phyloP scores from a whole-genome alignment of 2,329 filamentous ascomycete species.

The Nakataea oryzae region DNA sequence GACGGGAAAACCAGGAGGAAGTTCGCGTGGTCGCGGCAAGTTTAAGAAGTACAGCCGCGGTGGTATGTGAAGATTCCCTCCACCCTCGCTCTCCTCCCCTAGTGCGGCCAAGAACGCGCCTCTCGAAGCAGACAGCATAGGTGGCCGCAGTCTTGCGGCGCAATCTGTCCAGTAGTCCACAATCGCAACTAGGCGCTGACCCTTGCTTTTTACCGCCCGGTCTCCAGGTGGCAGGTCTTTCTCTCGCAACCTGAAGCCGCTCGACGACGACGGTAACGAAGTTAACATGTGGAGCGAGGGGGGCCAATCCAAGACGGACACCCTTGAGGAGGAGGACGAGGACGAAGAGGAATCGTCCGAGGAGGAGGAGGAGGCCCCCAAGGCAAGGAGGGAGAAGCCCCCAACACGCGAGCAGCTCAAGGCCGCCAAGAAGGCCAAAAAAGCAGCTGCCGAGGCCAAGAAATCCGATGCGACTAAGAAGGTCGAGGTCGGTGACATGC shows the following conservation, averaged over 20 bases:
- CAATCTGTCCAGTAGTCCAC: not conserved
- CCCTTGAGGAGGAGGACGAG: constrained; percentile 39
- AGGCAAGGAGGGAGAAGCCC: constrained; percentile 24
- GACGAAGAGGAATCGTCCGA: constrained; percentile 40
- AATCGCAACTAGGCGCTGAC: not conserved
- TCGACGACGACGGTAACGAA: constrained; percentile 82
- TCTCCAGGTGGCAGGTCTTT: constrained; percentile 81
- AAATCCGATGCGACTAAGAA: constrained; percentile 48
- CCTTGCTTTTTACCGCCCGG: not conserved
- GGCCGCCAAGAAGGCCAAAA: constrained; percentile 74
- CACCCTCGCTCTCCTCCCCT: not conserved
- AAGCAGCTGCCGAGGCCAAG: constrained; percentile 10
- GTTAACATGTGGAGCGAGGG: constrained; percentile 77
- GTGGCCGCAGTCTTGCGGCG: not conserved
- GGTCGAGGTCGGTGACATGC: constrained; percentile 78
- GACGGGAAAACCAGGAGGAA: constrained; percentile 33
- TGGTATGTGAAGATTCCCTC: constrained; percentile 44
- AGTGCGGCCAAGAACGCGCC: too few species aligned
- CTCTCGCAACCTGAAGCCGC: constrained; percentile 78
- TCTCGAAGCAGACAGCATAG: not conserved
- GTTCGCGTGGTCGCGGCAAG: constrained; percentile 75
- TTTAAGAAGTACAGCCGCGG: constrained; percentile 89
- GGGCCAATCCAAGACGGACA: constrained; percentile 31
- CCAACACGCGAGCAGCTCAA: constrained; percentile 76
- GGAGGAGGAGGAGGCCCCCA: constrained; percentile 38